Conservation (phyloP, 495 filamentous ascomycete genomes). For the Daldinia childiae region DNA sequence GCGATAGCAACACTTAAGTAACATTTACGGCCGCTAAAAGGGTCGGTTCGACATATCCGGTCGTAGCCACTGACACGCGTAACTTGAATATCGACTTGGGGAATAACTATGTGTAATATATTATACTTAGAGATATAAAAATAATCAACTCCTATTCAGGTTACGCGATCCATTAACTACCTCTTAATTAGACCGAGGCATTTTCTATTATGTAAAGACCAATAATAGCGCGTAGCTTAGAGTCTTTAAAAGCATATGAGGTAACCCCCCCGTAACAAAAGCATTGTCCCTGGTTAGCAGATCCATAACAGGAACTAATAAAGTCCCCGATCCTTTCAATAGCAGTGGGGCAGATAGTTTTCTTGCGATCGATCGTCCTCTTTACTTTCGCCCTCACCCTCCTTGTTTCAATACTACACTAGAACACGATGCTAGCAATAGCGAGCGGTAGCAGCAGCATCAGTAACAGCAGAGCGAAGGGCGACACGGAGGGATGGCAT, state of each 20-base stretch:
- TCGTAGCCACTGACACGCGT: too few species aligned
- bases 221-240: neutral
- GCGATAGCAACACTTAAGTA: neutral
- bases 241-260: neutral
- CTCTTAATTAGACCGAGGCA: neutral
- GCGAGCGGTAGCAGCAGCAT: neutral
- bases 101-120: too few species aligned
- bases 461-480: constrained; percentile 14
- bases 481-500: constrained; percentile 35
- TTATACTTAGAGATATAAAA: too few species aligned
- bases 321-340: constrained; percentile 20
- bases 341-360: constrained; percentile 27
- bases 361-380: constrained; percentile 20
- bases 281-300: neutral
- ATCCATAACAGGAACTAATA: constrained; percentile 26
- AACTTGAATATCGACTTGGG: too few species aligned
- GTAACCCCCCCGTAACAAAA: constrained; percentile 18
- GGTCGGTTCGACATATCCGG: neutral
- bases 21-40: neutral
- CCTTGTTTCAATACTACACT: constrained; percentile 3
- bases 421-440: constrained; percentile 27
- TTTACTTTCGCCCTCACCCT: constrained; percentile 7
- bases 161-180: too few species aligned
- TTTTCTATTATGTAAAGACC: neutral
- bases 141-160: too few species aligned